Percentiles rank a stretch among this genome's conserved stretches.
These are phyloP conservation scores for Picea mariana DNA, from an alignment of 83 land plant genomes.

Conservation along the genomic window DNA sequence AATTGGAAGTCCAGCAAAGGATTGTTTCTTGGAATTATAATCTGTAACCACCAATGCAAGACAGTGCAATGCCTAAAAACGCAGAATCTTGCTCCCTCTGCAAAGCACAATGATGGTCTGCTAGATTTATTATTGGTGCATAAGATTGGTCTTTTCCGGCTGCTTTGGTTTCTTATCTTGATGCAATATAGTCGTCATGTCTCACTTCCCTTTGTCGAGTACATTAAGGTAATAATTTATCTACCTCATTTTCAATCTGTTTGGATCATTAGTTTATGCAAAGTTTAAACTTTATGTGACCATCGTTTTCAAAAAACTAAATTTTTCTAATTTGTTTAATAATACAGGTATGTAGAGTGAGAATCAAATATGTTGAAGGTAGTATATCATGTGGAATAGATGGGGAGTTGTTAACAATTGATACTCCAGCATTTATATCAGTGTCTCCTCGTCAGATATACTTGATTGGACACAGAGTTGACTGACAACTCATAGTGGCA, in stretches of 20 bases:
- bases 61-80: slow-evolving; percentile 42
- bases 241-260: too few species aligned
- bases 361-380: slow-evolving; percentile 25
- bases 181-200: slow-evolving; percentile 46
- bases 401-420: slow-evolving; percentile 38
- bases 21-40: slow-evolving; percentile 35
- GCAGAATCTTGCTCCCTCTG: slow-evolving; percentile 39
- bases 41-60: slow-evolving; percentile 50
- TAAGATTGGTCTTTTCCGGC: slow-evolving; percentile 34
- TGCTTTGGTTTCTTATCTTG: slow-evolving; percentile 32
- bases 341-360: slow-evolving; percentile 29
- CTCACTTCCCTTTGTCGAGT: slow-evolving; percentile 47
- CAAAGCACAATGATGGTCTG: slow-evolving; percentile 41
- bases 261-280: neutral
- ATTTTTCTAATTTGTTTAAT: neutral
- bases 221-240: slow-evolving; percentile 29
- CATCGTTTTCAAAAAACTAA: neutral
- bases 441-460: slow-evolving; percentile 30
- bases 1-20: slow-evolving; percentile 39
- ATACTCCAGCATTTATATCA: slow-evolving; percentile 33
- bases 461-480: slow-evolving; percentile 8
- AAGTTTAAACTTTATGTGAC: neutral
- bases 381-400: slow-evolving; percentile 43
- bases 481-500: neutral
- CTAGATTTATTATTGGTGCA: slow-evolving; percentile 38